These are phyloP conservation scores for Podospora didyma DNA, from an alignment of 495 filamentous ascomycete genomes.

Conservation along the genomic window DNA sequence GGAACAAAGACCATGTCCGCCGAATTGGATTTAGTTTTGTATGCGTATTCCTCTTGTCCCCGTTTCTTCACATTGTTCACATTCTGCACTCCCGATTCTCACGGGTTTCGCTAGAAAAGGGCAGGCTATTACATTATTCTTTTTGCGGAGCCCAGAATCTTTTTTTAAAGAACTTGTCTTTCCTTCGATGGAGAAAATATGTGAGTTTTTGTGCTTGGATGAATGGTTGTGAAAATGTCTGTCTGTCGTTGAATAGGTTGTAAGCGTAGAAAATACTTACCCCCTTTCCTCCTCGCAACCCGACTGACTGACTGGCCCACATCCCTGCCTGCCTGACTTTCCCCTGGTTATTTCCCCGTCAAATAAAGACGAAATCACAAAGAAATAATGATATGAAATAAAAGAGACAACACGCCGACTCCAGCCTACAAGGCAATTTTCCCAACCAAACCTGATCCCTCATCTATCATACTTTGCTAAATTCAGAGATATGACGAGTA, in stretches of 20 bases:
- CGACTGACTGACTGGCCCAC: no score
- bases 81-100: background rate
- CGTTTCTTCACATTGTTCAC: slow-evolving; percentile 4
- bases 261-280: no score
- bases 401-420: slow-evolving; percentile 18
- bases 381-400: slow-evolving; percentile 1
- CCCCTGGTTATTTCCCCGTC: no score
- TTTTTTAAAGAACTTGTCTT: no score
- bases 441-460: slow-evolving; percentile 22
- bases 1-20: slow-evolving; percentile 44
- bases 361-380: slow-evolving; percentile 7
- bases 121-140: no score
- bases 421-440: slow-evolving; percentile 29
- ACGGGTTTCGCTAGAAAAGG: no score
- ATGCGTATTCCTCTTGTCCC: slow-evolving; percentile 8
- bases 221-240: no score
- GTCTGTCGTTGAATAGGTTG: no score
- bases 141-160: no score
- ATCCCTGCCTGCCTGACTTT: no score
- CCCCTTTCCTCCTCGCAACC: no score
- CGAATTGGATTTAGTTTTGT: slow-evolving; percentile 26
- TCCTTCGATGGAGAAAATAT: background rate
- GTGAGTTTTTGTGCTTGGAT: no score
- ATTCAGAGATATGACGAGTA: slow-evolving; percentile 38
- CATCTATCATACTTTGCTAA: slow-evolving; percentile 29